Base-by-base conservation (phyloP, 805 yeast genomes). In the Kluyveromyces lactis region DNA sequence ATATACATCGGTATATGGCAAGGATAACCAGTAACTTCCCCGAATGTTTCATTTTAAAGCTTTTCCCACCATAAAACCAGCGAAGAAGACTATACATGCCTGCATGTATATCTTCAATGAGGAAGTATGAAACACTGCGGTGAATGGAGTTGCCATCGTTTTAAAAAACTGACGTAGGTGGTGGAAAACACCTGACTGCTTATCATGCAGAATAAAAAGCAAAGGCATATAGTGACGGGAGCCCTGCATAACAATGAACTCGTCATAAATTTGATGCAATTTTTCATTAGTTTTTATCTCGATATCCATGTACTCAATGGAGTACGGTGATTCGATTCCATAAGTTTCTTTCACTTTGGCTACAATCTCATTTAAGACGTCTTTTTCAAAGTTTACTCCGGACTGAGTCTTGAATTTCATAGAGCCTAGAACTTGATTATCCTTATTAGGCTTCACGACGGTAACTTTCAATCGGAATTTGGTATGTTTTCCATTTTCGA, bases 161-260 rank as follows among this genome's bases (percentile, higher is more conserved):
- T 24, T 4, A 7, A 32, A 32, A 13, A 32, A 3, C 18, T 6
- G 18, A 15, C 35, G 26, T 2, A 32, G 12, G 18, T 10, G 16
- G 10, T 19, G 12, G 5, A 5, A n/a, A 11, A 4, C 10, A 18
- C 26, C 18, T 8, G 17, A 32, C 5, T 15, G 21, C 5, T 18
- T 19, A 13, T 32, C 35, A 6, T 23, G 35, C 4, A 32, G 17
- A 12, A 15, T 11, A 17, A 34, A 26, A 13, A 24, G 30, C 18
- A 34, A 26, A 10, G 37, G 37, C 37, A 34, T 34, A 10, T 34
- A 34, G 18, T 26, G 9, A n/a, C 37, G 37, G 7, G 29, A 26
- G n/a, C 37, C 37, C 9, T 34, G 29, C 7, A 18, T 24, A 18
- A 7, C 19, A 11, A 24, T 9, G n/a, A 34, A 34, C 13, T 24